phyloP scores from a whole-genome alignment of 2,329 filamentous ascomycete species.

The Apiospora sp. region DNA sequence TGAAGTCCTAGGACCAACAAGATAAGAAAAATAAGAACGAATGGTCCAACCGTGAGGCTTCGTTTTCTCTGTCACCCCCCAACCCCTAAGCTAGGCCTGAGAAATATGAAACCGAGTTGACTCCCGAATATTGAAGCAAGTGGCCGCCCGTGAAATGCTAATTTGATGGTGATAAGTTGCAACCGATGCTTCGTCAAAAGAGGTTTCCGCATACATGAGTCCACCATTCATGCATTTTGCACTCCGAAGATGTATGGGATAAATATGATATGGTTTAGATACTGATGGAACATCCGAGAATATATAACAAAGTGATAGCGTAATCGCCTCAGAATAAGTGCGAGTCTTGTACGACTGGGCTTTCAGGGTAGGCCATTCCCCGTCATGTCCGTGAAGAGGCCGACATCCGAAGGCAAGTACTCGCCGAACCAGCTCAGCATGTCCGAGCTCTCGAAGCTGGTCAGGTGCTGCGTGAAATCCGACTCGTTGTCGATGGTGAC shows the following conservation, averaged over 20 bases:
- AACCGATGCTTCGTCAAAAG: not conserved
- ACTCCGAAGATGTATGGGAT: not conserved
- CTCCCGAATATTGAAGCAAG: not conserved
- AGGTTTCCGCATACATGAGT: not conserved
- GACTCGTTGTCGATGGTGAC: constrained; percentile 46
- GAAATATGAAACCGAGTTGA: not conserved
- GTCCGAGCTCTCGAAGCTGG: constrained; percentile 43
- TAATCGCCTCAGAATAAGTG: not conserved
- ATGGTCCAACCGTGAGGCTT: not conserved
- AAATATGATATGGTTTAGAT: not conserved
- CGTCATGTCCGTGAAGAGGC: constrained; percentile 2
- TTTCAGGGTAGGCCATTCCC: not conserved
- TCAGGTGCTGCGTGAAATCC: constrained; percentile 44
- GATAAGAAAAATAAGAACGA: not conserved
- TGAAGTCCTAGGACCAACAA: not conserved
- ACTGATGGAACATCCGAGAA: not conserved
- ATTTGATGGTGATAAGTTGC: not conserved
- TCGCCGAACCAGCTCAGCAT: constrained; percentile 47
- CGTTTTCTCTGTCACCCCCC: not conserved
- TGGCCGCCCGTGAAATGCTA: not conserved
- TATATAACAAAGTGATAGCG: not conserved
- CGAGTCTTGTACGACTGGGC: not conserved
- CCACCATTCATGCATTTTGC: not conserved
- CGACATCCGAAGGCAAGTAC: constrained; percentile 42
- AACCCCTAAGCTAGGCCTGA: not conserved